These are phyloP conservation scores for Hyphodiscus sp. DNA, from an alignment of 2,329 filamentous ascomycete species.

Conservation along the genomic window DNA sequence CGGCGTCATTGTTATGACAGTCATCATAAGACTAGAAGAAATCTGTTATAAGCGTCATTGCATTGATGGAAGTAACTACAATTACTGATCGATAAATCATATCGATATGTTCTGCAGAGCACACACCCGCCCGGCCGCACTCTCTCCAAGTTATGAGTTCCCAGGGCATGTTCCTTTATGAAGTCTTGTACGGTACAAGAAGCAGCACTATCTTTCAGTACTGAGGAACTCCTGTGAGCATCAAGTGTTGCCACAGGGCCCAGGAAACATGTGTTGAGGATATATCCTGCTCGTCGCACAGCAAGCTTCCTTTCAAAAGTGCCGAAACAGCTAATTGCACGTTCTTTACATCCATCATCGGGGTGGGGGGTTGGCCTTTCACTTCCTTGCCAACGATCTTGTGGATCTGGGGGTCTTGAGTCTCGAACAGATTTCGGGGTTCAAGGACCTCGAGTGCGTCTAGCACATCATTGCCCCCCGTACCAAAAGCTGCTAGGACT, in stretches of 20 bases:
- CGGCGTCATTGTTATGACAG: too few species aligned
- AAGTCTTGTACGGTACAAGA: too few species aligned
- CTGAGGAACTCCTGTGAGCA: too few species aligned
- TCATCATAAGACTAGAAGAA: too few species aligned
- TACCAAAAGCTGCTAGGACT: constrained; percentile 6
- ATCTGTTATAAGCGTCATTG: too few species aligned
- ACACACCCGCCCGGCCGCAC: too few species aligned
- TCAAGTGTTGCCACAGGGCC: background rate
- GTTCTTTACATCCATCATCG: background rate
- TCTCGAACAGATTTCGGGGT: background rate
- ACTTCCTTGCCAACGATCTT: constrained; percentile 3
- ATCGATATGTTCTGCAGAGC: too few species aligned
- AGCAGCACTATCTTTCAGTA: too few species aligned
- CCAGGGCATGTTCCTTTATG: too few species aligned
- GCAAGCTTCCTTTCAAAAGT: constrained; percentile 6
- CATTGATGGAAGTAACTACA: too few species aligned
- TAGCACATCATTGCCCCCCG: constrained; percentile 3
- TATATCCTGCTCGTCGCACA: background rate
- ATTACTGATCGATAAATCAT: too few species aligned
- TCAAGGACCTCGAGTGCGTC: constrained; percentile 1
- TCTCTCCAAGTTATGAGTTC: too few species aligned
- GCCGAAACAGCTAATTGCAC: constrained; percentile 3
- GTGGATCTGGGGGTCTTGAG: background rate
- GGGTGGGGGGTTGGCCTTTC: background rate
- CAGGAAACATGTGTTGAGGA: background rate